Conservation (phyloP, 2,329 filamentous ascomycete genomes). For the Chlorencoelia australis region DNA sequence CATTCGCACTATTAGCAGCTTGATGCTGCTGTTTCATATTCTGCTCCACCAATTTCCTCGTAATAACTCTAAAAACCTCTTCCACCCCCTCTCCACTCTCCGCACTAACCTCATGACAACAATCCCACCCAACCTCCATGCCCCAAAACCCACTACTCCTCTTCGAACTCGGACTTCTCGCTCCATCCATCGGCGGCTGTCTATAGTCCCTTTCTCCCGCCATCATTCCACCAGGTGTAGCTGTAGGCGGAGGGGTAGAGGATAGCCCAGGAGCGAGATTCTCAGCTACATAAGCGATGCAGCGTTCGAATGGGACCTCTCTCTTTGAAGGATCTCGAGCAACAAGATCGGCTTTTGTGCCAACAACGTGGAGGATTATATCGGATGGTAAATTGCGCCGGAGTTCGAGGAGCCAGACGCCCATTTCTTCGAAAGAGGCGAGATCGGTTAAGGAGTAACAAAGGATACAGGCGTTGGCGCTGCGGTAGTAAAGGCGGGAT, state of each 20-base stretch:
- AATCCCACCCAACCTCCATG: constrained; percentile 90
- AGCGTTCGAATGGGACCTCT: constrained; percentile 87
- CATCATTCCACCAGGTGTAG: constrained; percentile 28
- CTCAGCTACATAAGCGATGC: constrained; percentile 91
- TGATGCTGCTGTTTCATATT: constrained; percentile 44
- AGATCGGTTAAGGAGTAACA: constrained; percentile 92
- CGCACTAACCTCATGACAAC: constrained; percentile 91
- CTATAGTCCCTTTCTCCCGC: constrained; percentile 3
- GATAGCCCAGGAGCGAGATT: constrained; percentile 66
- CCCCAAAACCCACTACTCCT: constrained; percentile 75
- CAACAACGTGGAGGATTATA: constrained; percentile 87
- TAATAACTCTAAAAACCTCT: constrained; percentile 87
- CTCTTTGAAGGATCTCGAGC: constrained; percentile 68
- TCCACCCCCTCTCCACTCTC: constrained; percentile 93
- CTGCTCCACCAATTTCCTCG: constrained; percentile 74
- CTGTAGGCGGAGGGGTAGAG: constrained; percentile 58
- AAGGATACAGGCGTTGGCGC: constrained; percentile 85
- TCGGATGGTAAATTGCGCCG: constrained; percentile 62
- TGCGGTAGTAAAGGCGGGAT: constrained; percentile 90
- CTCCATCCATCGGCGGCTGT: constrained; percentile 36
- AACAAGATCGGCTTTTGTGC: constrained; percentile 87
- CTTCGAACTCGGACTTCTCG: constrained; percentile 51
- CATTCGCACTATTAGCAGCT: neutral
- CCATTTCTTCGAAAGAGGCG: constrained; percentile 83
- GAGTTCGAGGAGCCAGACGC: constrained; percentile 78